Conservation (phyloP, 768 basidiomycete genomes). For the Tulasnella sp. region DNA sequence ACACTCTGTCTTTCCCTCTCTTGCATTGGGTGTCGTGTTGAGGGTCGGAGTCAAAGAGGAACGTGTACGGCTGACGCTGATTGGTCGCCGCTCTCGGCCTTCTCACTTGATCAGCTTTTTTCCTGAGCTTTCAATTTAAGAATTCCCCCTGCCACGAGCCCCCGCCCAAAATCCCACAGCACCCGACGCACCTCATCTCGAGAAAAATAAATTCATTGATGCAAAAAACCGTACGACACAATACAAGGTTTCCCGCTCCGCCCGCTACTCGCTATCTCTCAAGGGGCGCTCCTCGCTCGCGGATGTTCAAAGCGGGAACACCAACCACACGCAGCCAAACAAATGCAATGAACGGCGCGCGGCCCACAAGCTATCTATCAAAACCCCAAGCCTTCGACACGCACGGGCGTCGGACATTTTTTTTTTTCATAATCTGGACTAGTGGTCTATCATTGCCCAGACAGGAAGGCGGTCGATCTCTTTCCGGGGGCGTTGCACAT, state of each 20-base stretch:
- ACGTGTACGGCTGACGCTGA: neutral
- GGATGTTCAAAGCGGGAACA: neutral
- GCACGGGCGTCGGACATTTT: neutral
- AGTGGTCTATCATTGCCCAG: neutral
- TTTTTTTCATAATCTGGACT: neutral
- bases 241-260: neutral
- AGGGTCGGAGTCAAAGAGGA: conserved; percentile 9
- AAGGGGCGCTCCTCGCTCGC: neutral
- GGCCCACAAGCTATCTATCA: neutral
- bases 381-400: neutral
- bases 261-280: neutral
- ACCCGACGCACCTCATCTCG: neutral
- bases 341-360: no score
- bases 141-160: neutral
- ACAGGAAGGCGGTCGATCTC: neutral
- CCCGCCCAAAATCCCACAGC: conserved; percentile 1
- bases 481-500: neutral
- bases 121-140: conserved; percentile 6
- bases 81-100: conserved; percentile 1
- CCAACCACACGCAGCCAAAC: neutral
- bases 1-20: neutral
- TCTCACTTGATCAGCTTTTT: conserved; percentile 3
- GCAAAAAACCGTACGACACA: neutral
- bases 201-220: neutral
- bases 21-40: neutral